Percentiles rank a stretch among this genome's conserved stretches.
Evolutionary conservation across 306 rosid species (phyloP).

Genomic region (Datisca glomerata): DNA sequence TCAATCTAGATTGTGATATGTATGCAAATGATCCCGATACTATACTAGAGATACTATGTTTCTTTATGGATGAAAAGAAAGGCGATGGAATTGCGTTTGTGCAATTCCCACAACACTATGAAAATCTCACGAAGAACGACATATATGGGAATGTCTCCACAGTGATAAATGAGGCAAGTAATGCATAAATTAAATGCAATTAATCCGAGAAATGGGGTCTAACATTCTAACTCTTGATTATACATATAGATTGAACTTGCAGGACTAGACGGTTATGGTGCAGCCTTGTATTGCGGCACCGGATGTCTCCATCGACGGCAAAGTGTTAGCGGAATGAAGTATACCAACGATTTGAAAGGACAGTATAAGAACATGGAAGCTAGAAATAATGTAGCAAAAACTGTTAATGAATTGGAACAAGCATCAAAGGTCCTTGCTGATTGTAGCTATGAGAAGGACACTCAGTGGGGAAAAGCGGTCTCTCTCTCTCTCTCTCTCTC

Average conservation of each 20-base stretch:
- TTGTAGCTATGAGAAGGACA: constrained; percentile 43
- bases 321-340: constrained; percentile 32
- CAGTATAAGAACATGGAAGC: neutral
- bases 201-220: neutral
- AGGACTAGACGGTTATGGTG: constrained; percentile 37
- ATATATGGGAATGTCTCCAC: constrained; percentile 15
- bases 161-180: constrained; percentile 14
- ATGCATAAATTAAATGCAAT: too few relatives aligned
- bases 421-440: constrained; percentile 33
- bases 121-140: constrained; percentile 37
- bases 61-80: constrained; percentile 45
- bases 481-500: constrained; percentile 6
- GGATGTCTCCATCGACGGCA: constrained; percentile 67
- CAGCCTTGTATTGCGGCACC: constrained; percentile 54
- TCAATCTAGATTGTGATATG: constrained; percentile 71
- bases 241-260: constrained; percentile 38
- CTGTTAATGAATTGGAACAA: constrained; percentile 32
- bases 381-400: constrained; percentile 17
- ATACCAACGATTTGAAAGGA: constrained; percentile 15
- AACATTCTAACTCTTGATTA: neutral
- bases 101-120: constrained; percentile 40
- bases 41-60: constrained; percentile 33
- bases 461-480: constrained; percentile 64
- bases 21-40: constrained; percentile 34
- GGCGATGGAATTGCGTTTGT: constrained; percentile 46